Evolutionary conservation across 1,139 yeast genomes (phyloP).

Genomic region (Zygosaccharomyces sapae): DNA sequence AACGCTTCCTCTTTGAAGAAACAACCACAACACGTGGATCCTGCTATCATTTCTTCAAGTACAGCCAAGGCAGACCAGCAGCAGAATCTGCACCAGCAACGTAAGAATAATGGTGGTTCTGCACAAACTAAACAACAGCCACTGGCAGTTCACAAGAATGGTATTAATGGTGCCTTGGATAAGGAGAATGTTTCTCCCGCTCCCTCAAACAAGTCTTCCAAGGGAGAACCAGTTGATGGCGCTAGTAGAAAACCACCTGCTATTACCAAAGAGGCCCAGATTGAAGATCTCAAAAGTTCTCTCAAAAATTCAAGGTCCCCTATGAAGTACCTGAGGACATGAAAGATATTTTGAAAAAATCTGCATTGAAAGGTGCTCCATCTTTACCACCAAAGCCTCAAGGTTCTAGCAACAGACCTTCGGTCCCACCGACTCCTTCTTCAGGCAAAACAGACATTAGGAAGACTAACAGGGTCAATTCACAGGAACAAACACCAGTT

Average conservation of each 20-base stretch:
- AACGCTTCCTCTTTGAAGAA: conserved; percentile 56
- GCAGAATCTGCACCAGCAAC: not conserved
- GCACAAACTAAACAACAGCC: not conserved
- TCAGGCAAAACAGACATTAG: conserved; percentile 23
- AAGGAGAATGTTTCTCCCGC: not conserved
- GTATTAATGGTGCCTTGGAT: not conserved
- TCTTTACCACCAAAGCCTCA: conserved; percentile 27
- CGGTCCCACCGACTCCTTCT: conserved; percentile 27
- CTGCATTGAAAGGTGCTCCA: conserved; percentile 25
- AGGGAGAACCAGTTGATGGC: conserved; percentile 6
- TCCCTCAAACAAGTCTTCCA: not conserved
- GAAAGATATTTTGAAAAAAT: conserved; percentile 53
- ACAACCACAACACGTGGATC: conserved; percentile 64
- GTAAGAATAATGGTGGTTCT: not conserved
- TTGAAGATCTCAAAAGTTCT: conserved; percentile 79
- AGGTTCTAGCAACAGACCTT: conserved; percentile 16
- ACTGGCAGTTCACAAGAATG: not conserved
- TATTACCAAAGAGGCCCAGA: conserved; percentile 53
- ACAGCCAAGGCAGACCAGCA: conserved; percentile 9
- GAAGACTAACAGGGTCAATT: conserved; percentile 13
- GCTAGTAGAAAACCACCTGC: conserved; percentile 11
- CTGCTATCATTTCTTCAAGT: conserved; percentile 63
- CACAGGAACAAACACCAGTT: conserved; percentile 20
- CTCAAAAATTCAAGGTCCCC: conserved; percentile 77
- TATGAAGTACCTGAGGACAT: conserved; percentile 71